These are phyloP conservation scores for Exidia glandulosa DNA, from an alignment of 768 basidiomycete genomes.

Conservation along the genomic window DNA sequence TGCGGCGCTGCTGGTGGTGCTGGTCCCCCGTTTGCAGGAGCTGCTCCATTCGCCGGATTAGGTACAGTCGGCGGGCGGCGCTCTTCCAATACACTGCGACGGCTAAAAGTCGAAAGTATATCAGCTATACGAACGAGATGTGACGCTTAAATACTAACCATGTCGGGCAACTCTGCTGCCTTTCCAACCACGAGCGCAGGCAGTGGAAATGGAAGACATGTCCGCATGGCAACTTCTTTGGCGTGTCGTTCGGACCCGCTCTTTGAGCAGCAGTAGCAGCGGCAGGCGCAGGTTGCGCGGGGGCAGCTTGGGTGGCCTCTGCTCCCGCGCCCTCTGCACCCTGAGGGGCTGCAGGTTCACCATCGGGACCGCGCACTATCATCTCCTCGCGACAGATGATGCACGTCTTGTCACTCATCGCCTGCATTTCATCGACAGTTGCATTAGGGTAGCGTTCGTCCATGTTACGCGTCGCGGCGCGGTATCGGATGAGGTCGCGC, in stretches of 20 bases:
- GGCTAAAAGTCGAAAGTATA: conserved; percentile 36
- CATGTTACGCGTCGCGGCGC: conserved; percentile 92
- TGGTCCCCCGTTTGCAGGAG: conserved; percentile 4
- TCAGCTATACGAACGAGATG: conserved; percentile 1
- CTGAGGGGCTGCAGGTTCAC: background rate
- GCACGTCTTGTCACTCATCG: conserved; percentile 83
- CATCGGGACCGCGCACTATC: conserved; percentile 35
- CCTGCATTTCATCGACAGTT: conserved; percentile 68
- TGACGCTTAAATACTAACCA: conserved; percentile 47
- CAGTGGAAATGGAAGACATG: conserved; percentile 99
- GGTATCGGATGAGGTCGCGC: conserved; percentile 83
- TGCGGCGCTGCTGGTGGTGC: conserved; percentile 8
- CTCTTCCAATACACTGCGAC: conserved; percentile 63
- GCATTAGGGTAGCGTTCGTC: conserved; percentile 91
- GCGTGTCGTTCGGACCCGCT: conserved; percentile 86
- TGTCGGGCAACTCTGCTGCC: conserved; percentile 97
- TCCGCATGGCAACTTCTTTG: conserved; percentile 93
- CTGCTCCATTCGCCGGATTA: conserved; percentile 6
- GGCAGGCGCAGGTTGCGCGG: conserved; percentile 11
- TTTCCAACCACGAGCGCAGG: conserved; percentile 91
- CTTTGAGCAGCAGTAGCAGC: conserved; percentile 7
- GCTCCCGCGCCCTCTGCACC: conserved; percentile 8
- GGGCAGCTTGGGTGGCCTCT: conserved; percentile 13
- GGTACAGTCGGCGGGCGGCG: conserved; percentile 12
- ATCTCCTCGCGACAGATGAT: conserved; percentile 99